Percentiles rank a stretch among this genome's conserved stretches.
Evolutionary conservation across 768 basidiomycete species (phyloP).

Genomic region (Boletus reticuloceps): DNA sequence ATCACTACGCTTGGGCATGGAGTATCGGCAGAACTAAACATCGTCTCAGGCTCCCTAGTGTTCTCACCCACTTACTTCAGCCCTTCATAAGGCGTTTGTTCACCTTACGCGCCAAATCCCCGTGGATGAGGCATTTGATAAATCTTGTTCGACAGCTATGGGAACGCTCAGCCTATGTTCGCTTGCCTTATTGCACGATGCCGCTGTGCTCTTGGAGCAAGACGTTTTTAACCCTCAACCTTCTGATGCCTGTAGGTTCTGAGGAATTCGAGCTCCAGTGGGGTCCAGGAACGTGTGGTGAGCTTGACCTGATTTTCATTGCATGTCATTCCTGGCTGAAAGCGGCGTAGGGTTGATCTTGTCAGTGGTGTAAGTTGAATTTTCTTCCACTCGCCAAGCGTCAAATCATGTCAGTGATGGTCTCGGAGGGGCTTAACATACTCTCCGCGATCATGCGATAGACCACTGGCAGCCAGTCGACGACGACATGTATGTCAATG

Average conservation of each 20-base stretch:
- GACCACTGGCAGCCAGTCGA: no score
- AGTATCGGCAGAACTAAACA: no score
- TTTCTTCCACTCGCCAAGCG: not conserved
- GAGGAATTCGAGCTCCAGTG: not conserved
- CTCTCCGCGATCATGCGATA: no score
- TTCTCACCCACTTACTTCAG: not conserved
- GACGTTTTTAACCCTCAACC: no score
- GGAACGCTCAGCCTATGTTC: no score
- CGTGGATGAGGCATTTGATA: no score
- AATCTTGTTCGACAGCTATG: not conserved
- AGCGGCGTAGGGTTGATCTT: not conserved
- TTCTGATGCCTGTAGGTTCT: not conserved
- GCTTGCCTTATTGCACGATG: no score
- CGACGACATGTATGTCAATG: no score
- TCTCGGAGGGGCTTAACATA: no score
- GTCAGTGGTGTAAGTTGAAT: not conserved
- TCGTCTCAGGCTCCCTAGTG: not conserved
- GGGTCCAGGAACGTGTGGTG: slow-evolving; percentile 1
- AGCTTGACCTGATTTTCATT: not conserved
- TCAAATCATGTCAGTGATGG: not conserved
- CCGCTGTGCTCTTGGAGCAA: no score
- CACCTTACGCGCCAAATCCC: not conserved
- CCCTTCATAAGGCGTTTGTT: not conserved
- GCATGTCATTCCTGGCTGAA: not conserved
- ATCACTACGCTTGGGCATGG: no score